These are phyloP conservation scores for Isatis lusitanica DNA, from an alignment of 441 rosid genomes.

Conservation along the genomic window DNA sequence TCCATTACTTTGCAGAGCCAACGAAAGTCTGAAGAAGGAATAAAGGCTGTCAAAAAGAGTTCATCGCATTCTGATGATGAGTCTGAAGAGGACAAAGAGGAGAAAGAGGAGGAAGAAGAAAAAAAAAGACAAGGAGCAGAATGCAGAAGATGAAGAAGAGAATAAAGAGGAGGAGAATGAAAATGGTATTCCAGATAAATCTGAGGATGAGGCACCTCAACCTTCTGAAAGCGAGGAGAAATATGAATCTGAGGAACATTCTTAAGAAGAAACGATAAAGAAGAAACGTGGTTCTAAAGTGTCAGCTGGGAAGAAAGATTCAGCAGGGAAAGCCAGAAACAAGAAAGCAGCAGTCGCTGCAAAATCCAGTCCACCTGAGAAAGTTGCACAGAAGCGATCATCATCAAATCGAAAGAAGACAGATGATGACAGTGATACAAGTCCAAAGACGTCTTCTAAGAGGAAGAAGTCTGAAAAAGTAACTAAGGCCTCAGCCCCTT, in stretches of 20 bases:
- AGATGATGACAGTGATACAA: constrained; percentile 59
- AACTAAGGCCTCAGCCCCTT: constrained; percentile 46
- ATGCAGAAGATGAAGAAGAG: constrained; percentile 46
- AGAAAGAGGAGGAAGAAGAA: constrained; percentile 62
- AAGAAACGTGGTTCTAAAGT: constrained; percentile 48
- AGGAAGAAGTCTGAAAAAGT: constrained; percentile 54
- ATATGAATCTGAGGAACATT: constrained; percentile 47
- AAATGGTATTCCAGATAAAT: constrained; percentile 50
- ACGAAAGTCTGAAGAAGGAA: constrained; percentile 38
- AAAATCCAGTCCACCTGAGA: constrained; percentile 53
- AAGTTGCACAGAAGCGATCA: constrained; percentile 48
- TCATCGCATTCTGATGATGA: constrained; percentile 39
- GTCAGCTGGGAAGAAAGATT: constrained; percentile 48
- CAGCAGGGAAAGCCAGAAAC: constrained; percentile 60
- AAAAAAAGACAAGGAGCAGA: constrained; percentile 44
- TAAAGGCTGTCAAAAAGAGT: constrained; percentile 22
- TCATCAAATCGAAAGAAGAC: constrained; percentile 48
- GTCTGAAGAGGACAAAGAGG: constrained; percentile 46
- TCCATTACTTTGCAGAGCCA: constrained; percentile 13
- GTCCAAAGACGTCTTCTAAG: constrained; percentile 63
- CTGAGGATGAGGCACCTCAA: constrained; percentile 47
- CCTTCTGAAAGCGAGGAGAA: constrained; percentile 80
- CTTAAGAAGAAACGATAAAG: constrained; percentile 41
- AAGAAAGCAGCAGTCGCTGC: constrained; percentile 46
- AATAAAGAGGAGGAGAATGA: constrained; percentile 53